phyloP scores from a whole-genome alignment of 2,329 filamentous ascomycete species.

The Aureobasidium zeae region DNA sequence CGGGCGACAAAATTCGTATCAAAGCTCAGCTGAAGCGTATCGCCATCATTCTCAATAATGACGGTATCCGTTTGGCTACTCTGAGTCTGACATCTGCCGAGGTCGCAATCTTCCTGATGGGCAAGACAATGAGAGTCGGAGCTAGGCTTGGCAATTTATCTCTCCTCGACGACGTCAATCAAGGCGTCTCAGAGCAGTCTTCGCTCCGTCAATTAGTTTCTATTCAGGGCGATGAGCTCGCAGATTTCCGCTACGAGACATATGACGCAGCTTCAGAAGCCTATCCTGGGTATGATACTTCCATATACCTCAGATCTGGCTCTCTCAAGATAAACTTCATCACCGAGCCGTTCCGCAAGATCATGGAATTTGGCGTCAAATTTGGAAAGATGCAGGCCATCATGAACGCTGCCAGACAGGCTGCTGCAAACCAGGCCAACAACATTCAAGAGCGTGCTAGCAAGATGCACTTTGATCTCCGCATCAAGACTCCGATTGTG shows the following conservation, averaged over 20 bases:
- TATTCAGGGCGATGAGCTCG: conserved; percentile 90
- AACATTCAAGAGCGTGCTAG: conserved; percentile 85
- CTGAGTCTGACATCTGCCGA: conserved; percentile 87
- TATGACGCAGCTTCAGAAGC: conserved; percentile 67
- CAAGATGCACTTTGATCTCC: conserved; percentile 86
- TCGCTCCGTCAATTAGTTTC: conserved; percentile 78
- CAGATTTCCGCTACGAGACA: conserved; percentile 95
- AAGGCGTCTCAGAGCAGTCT: conserved; percentile 73
- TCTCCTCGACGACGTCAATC: conserved; percentile 86
- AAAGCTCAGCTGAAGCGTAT: conserved; percentile 92
- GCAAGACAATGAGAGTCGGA: conserved; percentile 76
- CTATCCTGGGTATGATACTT: conserved; percentile 92
- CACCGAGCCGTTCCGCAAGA: conserved; percentile 95
- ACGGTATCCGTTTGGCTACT: conserved; percentile 88
- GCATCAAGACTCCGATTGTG: conserved; percentile 90
- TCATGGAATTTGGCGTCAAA: conserved; percentile 94
- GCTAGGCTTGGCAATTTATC: conserved; percentile 80
- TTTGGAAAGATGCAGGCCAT: conserved; percentile 99
- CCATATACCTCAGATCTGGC: conserved; percentile 79
- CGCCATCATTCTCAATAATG: conserved; percentile 89
- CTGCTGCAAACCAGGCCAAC: conserved; percentile 84
- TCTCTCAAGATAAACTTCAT: conserved; percentile 96
- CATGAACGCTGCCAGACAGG: conserved; percentile 92
- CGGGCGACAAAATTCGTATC: conserved; percentile 75
- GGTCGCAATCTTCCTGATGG: conserved; percentile 78